Evolutionary conservation across 2,329 filamentous ascomycete species (phyloP).

Genomic region (Colletotrichum plurivorum): DNA sequence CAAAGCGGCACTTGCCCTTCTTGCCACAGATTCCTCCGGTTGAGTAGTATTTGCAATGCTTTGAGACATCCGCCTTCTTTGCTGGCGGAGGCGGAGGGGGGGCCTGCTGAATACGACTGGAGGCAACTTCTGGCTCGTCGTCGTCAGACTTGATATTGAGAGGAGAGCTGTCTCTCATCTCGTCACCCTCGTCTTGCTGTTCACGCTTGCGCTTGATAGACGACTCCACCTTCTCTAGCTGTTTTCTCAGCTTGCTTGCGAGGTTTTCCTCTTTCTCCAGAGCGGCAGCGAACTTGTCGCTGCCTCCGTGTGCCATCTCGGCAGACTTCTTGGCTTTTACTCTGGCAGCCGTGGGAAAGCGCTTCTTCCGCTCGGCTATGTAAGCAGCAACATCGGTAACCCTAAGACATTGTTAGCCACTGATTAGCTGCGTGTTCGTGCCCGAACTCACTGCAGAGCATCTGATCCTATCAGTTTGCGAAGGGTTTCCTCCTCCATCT

Average conservation of each 20-base stretch:
- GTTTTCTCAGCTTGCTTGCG: slow-evolving; percentile 73
- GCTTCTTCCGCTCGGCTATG: slow-evolving; percentile 83
- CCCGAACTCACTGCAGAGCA: slow-evolving; percentile 64
- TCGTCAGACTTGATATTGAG: slow-evolving; percentile 68
- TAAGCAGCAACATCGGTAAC: slow-evolving; percentile 82
- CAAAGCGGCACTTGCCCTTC: slow-evolving; percentile 82
- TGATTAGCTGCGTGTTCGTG: neutral
- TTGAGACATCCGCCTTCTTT: slow-evolving; percentile 72
- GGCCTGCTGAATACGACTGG: slow-evolving; percentile 60
- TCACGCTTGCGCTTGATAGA: slow-evolving; percentile 79
- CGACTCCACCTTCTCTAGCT: slow-evolving; percentile 79
- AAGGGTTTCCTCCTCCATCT: slow-evolving; percentile 79
- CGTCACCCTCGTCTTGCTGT: slow-evolving; percentile 76
- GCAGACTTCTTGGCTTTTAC: slow-evolving; percentile 73
- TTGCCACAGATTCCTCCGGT: slow-evolving; percentile 79
- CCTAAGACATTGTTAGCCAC: slow-evolving; percentile 49
- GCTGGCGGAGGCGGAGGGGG: slow-evolving; percentile 58
- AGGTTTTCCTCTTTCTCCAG: slow-evolving; percentile 72
- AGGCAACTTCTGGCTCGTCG: slow-evolving; percentile 71
- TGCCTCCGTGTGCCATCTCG: slow-evolving; percentile 47
- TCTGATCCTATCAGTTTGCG: slow-evolving; percentile 69
- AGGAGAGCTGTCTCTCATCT: slow-evolving; percentile 69
- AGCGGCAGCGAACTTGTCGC: slow-evolving; percentile 39
- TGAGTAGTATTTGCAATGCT: slow-evolving; percentile 80
- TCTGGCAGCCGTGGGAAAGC: slow-evolving; percentile 84